Percentiles rank a stretch among this genome's conserved stretches.
Conservation (phyloP, 768 basidiomycete species). For the Grammothele lineata region DNA sequence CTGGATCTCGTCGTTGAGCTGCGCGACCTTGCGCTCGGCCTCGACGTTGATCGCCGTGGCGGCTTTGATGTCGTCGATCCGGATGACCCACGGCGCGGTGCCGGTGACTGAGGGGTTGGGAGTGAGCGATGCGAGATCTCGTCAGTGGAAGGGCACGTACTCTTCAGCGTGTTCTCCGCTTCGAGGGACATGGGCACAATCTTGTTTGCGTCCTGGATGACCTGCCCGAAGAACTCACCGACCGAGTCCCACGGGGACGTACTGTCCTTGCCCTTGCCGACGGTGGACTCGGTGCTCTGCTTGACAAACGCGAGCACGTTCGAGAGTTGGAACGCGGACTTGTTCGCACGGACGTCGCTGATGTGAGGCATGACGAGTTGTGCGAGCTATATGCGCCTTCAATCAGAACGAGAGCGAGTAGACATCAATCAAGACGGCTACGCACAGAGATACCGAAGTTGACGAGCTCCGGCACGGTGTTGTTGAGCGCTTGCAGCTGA, state of each 20-base stretch:
- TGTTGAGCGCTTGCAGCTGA: constrained; percentile 68
- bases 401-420: constrained; percentile 2
- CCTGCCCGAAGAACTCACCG: constrained; percentile 58
- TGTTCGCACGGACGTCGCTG: constrained; percentile 73
- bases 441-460: constrained; percentile 89
- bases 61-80: constrained; percentile 80
- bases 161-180: constrained; percentile 70
- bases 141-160: constrained; percentile 39
- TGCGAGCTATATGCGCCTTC: constrained; percentile 54
- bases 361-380: constrained; percentile 86
- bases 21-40: constrained; percentile 82
- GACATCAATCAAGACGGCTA: neutral
- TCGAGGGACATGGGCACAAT: constrained; percentile 73
- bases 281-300: constrained; percentile 68
- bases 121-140: no score
- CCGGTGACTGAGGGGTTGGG: constrained; percentile 50
- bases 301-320: constrained; percentile 68
- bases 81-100: constrained; percentile 78
- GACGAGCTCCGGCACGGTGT: constrained; percentile 73
- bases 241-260: constrained; percentile 76
- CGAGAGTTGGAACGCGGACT: constrained; percentile 71
- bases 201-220: constrained; percentile 67
- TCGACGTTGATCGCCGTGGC: constrained; percentile 84
- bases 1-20: constrained; percentile 87
- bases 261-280: constrained; percentile 62